Conservation (phyloP, 2,329 filamentous ascomycete species). For the Myriosclerotinia curreyana region DNA sequence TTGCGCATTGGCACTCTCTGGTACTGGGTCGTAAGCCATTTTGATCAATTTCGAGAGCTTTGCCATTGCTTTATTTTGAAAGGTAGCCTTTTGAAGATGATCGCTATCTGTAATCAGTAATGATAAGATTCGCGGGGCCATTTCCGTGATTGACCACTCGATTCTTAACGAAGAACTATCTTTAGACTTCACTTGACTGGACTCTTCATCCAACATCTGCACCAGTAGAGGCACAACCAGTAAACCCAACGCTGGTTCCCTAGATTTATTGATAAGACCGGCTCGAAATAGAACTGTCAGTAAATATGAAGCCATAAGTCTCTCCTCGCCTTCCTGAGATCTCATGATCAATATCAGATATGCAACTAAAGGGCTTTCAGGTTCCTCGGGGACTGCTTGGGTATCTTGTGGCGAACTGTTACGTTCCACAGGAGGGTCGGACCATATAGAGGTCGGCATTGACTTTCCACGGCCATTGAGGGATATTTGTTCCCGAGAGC, state of each 20-base stretch:
- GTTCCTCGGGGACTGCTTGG: conserved; percentile 50
- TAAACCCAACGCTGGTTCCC: conserved; percentile 62
- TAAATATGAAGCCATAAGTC: conserved; percentile 66
- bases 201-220: conserved; percentile 58
- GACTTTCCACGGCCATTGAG: conserved; percentile 29
- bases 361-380: conserved; percentile 68
- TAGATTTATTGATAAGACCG: conserved; percentile 60
- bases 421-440: conserved; percentile 6
- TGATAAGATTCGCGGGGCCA: conserved; percentile 72
- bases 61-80: conserved; percentile 64
- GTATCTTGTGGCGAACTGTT: conserved; percentile 23
- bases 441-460: conserved; percentile 10
- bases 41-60: conserved; percentile 63
- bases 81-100: conserved; percentile 76
- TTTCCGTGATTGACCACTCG: conserved; percentile 59
- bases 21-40: conserved; percentile 59
- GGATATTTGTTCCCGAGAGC: conserved; percentile 42
- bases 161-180: conserved; percentile 42
- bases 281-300: conserved; percentile 67
- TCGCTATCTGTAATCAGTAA: conserved; percentile 75
- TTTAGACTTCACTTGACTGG: conserved; percentile 42
- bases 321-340: conserved; percentile 54
- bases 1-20: conserved; percentile 46
- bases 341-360: conserved; percentile 68
- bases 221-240: conserved; percentile 70